Base-by-base conservation (phyloP, 495 filamentous ascomycete species). In the Penicillium canariense region DNA sequence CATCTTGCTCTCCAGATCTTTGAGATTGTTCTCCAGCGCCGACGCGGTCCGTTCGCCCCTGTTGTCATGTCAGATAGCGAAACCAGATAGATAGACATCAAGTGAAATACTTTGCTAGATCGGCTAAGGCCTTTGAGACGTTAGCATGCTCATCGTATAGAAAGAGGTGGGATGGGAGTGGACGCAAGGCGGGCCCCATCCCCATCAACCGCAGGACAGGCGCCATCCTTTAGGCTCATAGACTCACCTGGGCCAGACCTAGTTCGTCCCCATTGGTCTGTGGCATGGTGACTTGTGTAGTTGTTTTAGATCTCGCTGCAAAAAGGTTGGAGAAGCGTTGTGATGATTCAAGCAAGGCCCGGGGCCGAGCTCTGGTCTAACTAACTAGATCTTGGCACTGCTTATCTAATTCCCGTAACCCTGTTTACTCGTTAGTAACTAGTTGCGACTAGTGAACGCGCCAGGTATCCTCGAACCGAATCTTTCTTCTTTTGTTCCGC, bases 1-100 rank as follows among this genome's bases (percentile, higher is more conserved):
- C 30, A 87, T 81, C 67, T 79, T 84, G 47, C 62, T 61, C 63
- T 87, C 84, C 27, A 87, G 58, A 6, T 59, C 60, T 26, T 62
- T 70, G 32, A 87, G 69, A 45, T 82, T 77, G 23, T 71, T 75
- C 60, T 87, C 84, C 43, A 87, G 61, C 4, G 73, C 78, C 8
- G 72, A 62, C 7, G 83, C 84, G 7, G 81, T 79, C 52, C 69
- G 71, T 62, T 87, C 84, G 47, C 83, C 84, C 44, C 80, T 82
- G 45, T 1, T 28, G 36, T 50, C 12, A 42, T 40, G 54, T 59
- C 35, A 57, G 55, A 26, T 46, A 18, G 38, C 15, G 39, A 38
- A 59, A 28, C 11, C 15, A 44, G 9, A 15, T 27, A 26, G 17
- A 34, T 22, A 25, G 17, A 14, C n/a, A n/a, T 25, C 6, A 35